These are phyloP conservation scores for Leptodontidium sp. DNA, from an alignment of 2,329 filamentous ascomycete species.

Conservation along the genomic window DNA sequence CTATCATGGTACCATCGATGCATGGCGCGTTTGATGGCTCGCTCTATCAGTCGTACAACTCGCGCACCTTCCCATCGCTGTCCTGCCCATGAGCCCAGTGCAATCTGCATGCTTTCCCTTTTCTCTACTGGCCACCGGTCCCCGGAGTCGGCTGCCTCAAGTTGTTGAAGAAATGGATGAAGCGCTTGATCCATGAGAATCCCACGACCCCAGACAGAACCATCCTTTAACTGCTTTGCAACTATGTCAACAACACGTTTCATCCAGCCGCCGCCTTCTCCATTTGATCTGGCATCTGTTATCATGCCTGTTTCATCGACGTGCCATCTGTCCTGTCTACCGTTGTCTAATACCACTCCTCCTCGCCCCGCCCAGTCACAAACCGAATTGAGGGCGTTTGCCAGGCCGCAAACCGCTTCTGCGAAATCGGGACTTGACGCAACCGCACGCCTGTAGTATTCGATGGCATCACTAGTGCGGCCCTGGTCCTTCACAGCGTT, in stretches of 20 bases:
- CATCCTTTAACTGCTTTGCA: slow-evolving; percentile 84
- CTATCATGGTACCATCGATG: slow-evolving; percentile 91
- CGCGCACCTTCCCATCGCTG: slow-evolving; percentile 89
- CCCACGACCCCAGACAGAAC: slow-evolving; percentile 84
- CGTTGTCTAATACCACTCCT: slow-evolving; percentile 78
- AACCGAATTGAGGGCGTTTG: slow-evolving; percentile 94
- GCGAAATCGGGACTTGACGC: slow-evolving; percentile 93
- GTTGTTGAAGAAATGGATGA: slow-evolving; percentile 49
- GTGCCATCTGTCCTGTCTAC: slow-evolving; percentile 88
- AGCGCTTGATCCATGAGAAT: slow-evolving; percentile 66
- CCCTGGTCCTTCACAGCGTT: slow-evolving; percentile 98
- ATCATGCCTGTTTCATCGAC: slow-evolving; percentile 87
- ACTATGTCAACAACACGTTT: slow-evolving; percentile 92
- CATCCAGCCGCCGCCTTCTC: slow-evolving; percentile 79
- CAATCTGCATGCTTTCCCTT: slow-evolving; percentile 46
- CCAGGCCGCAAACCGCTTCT: slow-evolving; percentile 94
- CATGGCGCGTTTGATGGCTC: slow-evolving; percentile 77
- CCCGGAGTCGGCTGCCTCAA: slow-evolving; percentile 46
- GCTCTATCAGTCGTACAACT: slow-evolving; percentile 83
- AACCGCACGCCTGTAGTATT: slow-evolving; percentile 90
- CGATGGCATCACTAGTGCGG: slow-evolving; percentile 88
- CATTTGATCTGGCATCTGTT: slow-evolving; percentile 70
- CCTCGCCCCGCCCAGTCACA: slow-evolving; percentile 94
- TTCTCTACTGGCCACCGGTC: slow-evolving; percentile 47
- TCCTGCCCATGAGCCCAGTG: slow-evolving; percentile 68